Evolutionary conservation across 108 stramenopile genomes (phyloP).

Genomic region (Aureococcus anophagefferens): DNA sequence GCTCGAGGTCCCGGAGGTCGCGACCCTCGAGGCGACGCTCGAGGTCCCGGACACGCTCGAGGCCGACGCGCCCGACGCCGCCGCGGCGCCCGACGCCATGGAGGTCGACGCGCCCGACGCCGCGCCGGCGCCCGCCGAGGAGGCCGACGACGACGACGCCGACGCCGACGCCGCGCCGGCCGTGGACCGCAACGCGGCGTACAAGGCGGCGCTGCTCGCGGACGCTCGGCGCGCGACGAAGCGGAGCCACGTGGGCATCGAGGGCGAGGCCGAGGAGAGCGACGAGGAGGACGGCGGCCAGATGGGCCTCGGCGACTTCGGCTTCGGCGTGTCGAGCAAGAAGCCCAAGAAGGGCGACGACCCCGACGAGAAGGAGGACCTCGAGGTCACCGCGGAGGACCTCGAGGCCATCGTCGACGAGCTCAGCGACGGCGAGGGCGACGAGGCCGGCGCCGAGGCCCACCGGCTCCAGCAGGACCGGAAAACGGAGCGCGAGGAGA

Average conservation of each 20-base stretch:
- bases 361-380: neutral
- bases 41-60: neutral
- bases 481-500: neutral
- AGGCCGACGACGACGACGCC: neutral
- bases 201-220: neutral
- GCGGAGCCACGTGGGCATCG: neutral
- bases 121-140: neutral
- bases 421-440: neutral
- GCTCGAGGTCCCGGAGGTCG: neutral
- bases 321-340: neutral
- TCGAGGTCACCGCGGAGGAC: neutral
- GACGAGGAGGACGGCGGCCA: neutral
- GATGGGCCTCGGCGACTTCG: neutral
- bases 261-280: neutral
- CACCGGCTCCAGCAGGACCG: neutral
- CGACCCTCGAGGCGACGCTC: neutral
- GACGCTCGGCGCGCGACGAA: neutral
- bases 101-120: neutral
- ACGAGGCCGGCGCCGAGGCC: neutral
- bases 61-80: too few relatives aligned
- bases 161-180: neutral
- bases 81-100: too few relatives aligned
- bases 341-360: neutral
- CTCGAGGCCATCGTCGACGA: conserved; percentile 1
- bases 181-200: neutral